Evolutionary conservation across 2,329 filamentous ascomycete genomes (phyloP), one percentile per base, ranked within the genome.

Genomic region (Conoideocrella luteorostrata): DNA sequence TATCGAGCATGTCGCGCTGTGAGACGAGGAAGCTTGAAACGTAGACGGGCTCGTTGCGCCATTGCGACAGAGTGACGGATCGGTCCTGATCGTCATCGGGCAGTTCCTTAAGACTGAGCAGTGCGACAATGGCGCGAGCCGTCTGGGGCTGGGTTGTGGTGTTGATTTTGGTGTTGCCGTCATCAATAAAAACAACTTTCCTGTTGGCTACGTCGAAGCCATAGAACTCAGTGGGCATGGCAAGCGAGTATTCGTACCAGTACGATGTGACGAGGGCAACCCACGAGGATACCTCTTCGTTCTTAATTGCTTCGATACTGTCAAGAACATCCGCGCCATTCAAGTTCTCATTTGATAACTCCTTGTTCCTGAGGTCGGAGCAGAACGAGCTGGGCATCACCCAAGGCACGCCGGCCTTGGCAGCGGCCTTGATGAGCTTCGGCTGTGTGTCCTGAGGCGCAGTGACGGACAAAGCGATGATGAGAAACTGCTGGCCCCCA

Each of bases 1-100:
- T 73, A 29, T 74, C 72, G 43, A 86, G 69, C 66, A 86, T 85
- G 10, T 86, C 81, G 11, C 69, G 68, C 58, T 87, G 83, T 46
- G 62, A 77, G 47, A 80, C 51, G 9, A 63, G 57, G 62, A 84
- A 86, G 47, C 75, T 80, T 7, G 65, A 68, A 10, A 82, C 50
- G 51, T 71, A 77, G 2, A 82, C 54, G 0, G 53, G 49, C 39
- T 69, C 67, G 57, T 81, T 77, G 3, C n/a, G 60, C 50, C 51
- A 67, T 47, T 34, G 64, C 54, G 23, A 77, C 0, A 71, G 51
- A 0, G 47, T 56, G 2, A 59, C 29, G 57, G 72, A 54, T 33
- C 39, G 47, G 48, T 65, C 62, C 5, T 50, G 48, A 41, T 61
- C 15, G 53, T 50, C 67, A 56, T 49, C 70, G 70, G 52, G 71